Evolutionary conservation across 176 grass and related monocot genomes (phyloP), one percentile per base, ranked within the genome.

Genomic region (Alopecurus myosuroides): DNA sequence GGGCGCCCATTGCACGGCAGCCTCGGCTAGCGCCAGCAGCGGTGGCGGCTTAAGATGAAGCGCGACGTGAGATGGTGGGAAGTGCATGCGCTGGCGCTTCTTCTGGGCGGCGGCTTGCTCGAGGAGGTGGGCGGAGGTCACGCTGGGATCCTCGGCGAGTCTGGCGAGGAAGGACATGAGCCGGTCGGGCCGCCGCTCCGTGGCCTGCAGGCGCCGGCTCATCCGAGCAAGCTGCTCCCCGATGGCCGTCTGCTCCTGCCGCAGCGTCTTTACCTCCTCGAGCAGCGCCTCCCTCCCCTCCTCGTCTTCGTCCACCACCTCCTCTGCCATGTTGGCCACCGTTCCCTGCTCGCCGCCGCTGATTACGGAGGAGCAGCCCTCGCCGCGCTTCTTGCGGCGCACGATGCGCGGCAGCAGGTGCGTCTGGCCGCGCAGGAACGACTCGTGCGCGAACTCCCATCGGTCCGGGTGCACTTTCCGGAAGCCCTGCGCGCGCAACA

Each of bases 381-480:
- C 83, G 13, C 66, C 37, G 28, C 63, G 74, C 87, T 86, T 95
- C 79, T 80, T 86, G 8, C 90, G 88, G 46, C 88, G 93, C 42
- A 71, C 74, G 75, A 95, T 84, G n/a, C 48, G 63, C 14, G 93
- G 88, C 10, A 95, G 85, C 51, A 95, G 84, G 34, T 88, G 88
- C n/a, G 55, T 88, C 85, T 92, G 90, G 15, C 93, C 93, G 36
- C 88, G 74, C 37, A 95, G 90, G 53, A 95, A 95, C 4, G 70
- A 90, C 70, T 88, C 88, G 61, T 95, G 93, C 48, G 93, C 93
- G 67, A 95, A 95, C 85, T 95, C 93, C 93, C 90, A 95, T 63
- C 82, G 73, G 46, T 95, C 87, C 52, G 90, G 90, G 68, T 92
- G 89, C 76, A 95, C 93, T 79, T 95, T 95, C 76, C 82, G 86